Base-by-base conservation (phyloP, 805 yeast species). In the Candida tallmaniae region DNA sequence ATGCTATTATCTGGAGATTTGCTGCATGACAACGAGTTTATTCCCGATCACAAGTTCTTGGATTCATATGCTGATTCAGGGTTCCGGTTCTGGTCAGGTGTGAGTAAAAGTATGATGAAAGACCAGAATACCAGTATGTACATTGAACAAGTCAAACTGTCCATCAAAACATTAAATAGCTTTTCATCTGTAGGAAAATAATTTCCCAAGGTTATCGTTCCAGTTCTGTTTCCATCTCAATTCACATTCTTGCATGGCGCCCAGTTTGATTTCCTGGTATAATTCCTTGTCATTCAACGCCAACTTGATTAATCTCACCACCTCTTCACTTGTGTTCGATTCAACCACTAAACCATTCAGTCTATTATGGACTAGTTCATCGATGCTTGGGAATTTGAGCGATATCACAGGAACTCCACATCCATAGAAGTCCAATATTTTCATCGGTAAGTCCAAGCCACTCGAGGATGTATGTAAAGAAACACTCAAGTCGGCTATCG, bases 371-470 rank as follows among this genome's bases (percentile, higher is more conserved):
- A 93, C 90, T 28, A 93, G 63, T 54, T 93, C 98, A 5, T 66
- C 65, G 10, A 90, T 70, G 2, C 95, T 90, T 0, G 82, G 77
- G 54, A 86, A 93, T 23, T 70, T 64, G 38, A 89, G 65, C 0
- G 96, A 76, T 2, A 89, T 65, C 0, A 88, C 97, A 1, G 98
- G 99, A 9, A 93, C 64, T 0, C 97, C 97, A 44, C 93, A 84
- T 0, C 98, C 98, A 65, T 90, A 89, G 74, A 90, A 78, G 51
- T 93, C 99, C 5, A 90, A 81, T 23, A 93, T 84, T 57, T 93
- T 93, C 99, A 93, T 93, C 1, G 99, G 99, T 38, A 93, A 68
- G 51, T 93, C 99, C 37, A 84, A 69, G 0, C 99, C 98, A 29
- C 95, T 83, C 29, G 95, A 83, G 0, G 97, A 89, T 4, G 80